phyloP scores from a whole-genome alignment of 1,284 basidiomycete species.

The Microbotryum saponariae region DNA sequence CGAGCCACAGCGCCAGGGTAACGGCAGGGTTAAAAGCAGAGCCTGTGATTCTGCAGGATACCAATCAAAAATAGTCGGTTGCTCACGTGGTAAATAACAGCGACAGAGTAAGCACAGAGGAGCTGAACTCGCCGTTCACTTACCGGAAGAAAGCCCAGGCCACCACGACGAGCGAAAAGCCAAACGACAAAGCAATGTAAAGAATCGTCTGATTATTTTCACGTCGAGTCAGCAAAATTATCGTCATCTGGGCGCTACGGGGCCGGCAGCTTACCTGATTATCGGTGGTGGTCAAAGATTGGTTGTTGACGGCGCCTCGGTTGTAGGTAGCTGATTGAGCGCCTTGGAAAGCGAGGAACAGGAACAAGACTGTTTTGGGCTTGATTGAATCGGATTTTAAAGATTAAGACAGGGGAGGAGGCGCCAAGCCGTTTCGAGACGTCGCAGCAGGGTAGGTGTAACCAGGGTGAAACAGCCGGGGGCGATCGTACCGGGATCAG shows the following conservation, averaged over 20 bases:
- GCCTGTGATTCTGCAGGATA: background rate
- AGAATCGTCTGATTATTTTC: conserved; percentile 35
- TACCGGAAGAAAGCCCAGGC: conserved; percentile 46
- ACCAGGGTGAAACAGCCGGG: no score
- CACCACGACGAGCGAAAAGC: conserved; percentile 44
- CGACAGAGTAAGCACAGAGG: background rate
- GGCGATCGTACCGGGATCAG: no score
- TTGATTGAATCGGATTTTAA: no score
- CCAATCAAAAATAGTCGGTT: background rate
- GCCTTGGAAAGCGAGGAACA: conserved; percentile 43
- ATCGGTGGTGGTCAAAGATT: conserved; percentile 39
- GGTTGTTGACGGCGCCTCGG: conserved; percentile 31
- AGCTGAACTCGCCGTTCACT: no score
- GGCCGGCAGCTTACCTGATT: no score
- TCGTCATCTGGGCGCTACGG: conserved; percentile 27
- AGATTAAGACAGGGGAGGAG: background rate
- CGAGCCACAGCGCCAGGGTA: conserved; percentile 45
- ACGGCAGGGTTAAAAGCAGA: conserved; percentile 44
- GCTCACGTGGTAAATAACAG: background rate
- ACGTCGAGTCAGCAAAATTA: conserved; percentile 5
- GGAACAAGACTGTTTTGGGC: conserved; percentile 36
- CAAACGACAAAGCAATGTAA: conserved; percentile 46
- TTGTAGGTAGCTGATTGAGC: conserved; percentile 35
- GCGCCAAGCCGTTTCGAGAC: conserved; percentile 6
- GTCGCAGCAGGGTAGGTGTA: no score